Base-by-base conservation (phyloP, 371 early-diverging fungal genomes). In the Mucor velutinosus region DNA sequence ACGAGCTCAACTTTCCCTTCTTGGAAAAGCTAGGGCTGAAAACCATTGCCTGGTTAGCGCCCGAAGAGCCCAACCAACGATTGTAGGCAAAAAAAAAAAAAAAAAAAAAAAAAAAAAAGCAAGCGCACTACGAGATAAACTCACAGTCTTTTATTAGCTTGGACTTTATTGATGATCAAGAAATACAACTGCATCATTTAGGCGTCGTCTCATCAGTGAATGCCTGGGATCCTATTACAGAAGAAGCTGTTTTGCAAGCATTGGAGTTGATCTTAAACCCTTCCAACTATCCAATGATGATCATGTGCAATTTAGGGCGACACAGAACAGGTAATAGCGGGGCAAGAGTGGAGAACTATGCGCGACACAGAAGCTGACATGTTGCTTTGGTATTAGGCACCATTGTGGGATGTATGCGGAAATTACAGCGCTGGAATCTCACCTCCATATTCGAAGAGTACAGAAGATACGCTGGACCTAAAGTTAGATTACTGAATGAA, bases 381-480 rank as follows among this genome's bases (percentile, higher is more conserved):
- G 3, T 21, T 39, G 23, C 1, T 45, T n/a, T n/a, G 21, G 49
- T 12, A 6, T n/a, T 67, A 93, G 93, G 95, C 19, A 97, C 99
- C 0, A 94, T 98, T 67, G 94, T 97, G 11, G 99, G 99, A 17
- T 98, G 99, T 69, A 78, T 98, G 77, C 86, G 99, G 67, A 98
- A 98, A 78, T 84, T 98, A 41, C 99, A 98, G 74, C 84, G 91
- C 32, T 98, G 99, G 99, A 98, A 96, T 76, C 79, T 98, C 72
- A 96, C 99, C 14, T 92, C 95, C 15, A 98, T 98, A 23, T 97
- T 98, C 79, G 97, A 97, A 75, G 99, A 98, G 74, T 98, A 98
- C 77, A 86, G 97, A 39, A 84, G 97, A 51, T 97, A 94, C 77
- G 96, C 97, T n/a, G 98, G 97, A 4, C 93, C 95, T 1, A 97